Evolutionary conservation across 2,329 filamentous ascomycete genomes (phyloP).

Genomic region (Claviceps citrina): DNA sequence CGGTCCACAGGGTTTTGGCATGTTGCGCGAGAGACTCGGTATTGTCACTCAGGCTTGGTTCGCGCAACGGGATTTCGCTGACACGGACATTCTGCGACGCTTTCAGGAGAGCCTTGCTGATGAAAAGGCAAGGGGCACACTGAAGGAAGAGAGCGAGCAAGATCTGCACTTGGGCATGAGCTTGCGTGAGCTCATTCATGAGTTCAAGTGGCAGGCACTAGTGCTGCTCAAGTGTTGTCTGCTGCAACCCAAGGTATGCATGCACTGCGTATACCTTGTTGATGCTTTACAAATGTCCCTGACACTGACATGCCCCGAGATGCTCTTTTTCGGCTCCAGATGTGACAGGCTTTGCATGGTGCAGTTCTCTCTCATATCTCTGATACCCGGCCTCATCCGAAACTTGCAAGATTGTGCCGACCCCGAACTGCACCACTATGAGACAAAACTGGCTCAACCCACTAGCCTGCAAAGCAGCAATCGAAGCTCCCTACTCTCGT

Average conservation of each 20-base stretch:
- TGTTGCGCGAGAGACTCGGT: constrained; percentile 75
- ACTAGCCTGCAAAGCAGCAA: constrained; percentile 86
- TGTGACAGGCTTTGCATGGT: constrained; percentile 96
- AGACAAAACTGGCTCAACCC: constrained; percentile 57
- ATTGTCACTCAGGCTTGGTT: constrained; percentile 95
- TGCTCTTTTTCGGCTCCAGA: constrained; percentile 95
- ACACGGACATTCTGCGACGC: constrained; percentile 73
- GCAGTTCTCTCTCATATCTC: constrained; percentile 87
- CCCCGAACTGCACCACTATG: constrained; percentile 76
- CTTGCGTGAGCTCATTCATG: constrained; percentile 76
- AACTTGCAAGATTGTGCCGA: constrained; percentile 91
- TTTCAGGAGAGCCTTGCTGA: constrained; percentile 80
- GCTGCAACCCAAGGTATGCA: constrained; percentile 73
- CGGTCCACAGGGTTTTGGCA: constrained; percentile 76
- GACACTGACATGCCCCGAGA: constrained; percentile 35
- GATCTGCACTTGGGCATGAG: constrained; percentile 84
- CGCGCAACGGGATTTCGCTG: constrained; percentile 79
- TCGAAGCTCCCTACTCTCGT: constrained; percentile 72
- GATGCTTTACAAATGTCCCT: not conserved
- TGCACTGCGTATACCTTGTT: too few species aligned
- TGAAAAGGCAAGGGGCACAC: constrained; percentile 40
- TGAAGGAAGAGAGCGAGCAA: constrained; percentile 53
- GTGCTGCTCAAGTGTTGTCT: constrained; percentile 88
- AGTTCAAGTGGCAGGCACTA: constrained; percentile 88
- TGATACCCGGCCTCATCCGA: constrained; percentile 83